These are phyloP conservation scores for Echinosophora koreensis DNA, from an alignment of 306 rosid species.

Conservation along the genomic window DNA sequence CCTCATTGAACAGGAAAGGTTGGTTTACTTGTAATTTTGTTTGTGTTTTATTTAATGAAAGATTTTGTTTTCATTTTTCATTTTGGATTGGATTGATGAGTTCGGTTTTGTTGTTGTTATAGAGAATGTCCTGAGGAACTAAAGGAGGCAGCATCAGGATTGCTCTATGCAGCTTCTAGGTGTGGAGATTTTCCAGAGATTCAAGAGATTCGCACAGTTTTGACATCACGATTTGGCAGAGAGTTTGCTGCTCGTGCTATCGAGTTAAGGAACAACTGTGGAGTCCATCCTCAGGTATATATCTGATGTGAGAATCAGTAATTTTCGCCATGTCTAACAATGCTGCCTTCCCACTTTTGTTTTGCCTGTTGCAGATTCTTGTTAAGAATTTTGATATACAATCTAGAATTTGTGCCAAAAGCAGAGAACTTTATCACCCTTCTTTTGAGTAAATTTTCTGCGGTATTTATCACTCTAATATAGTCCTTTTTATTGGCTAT, in stretches of 20 bases:
- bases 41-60: background rate
- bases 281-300: slow-evolving; percentile 68
- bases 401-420: background rate
- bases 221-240: slow-evolving; percentile 76
- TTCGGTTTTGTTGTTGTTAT: background rate
- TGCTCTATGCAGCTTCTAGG: slow-evolving; percentile 81
- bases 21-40: slow-evolving; percentile 5
- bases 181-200: slow-evolving; percentile 98
- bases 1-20: slow-evolving; percentile 87
- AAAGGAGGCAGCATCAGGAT: slow-evolving; percentile 74
- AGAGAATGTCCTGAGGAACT: slow-evolving; percentile 89
- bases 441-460: slow-evolving; percentile 5
- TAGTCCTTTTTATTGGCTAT: slow-evolving; percentile 24
- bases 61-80: background rate
- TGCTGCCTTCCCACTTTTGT: background rate
- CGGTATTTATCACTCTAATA: background rate
- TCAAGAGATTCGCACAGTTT: slow-evolving; percentile 71
- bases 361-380: background rate
- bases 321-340: background rate
- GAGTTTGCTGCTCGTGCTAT: slow-evolving; percentile 71
- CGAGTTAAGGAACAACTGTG: slow-evolving; percentile 80
- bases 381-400: background rate
- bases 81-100: background rate
- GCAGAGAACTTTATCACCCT: background rate
- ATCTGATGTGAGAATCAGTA: slow-evolving; percentile 18